A percentile compares a stretch with the other conserved stretches of the same genome.
phyloP scores from a whole-genome alignment of 495 filamentous ascomycete genomes.

The Penicillium subrubescens region DNA sequence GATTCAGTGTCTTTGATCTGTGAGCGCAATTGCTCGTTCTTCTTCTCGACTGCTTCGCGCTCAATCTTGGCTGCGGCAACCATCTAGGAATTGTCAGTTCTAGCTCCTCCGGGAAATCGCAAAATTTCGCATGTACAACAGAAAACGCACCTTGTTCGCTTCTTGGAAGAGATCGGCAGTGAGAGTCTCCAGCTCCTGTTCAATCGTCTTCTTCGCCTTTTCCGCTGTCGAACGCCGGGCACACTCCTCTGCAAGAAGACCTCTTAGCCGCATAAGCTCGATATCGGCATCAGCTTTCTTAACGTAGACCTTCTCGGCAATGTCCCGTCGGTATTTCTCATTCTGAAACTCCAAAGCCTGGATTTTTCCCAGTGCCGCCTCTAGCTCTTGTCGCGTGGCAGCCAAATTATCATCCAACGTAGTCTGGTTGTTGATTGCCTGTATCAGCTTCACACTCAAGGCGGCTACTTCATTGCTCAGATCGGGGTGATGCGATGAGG shows the following conservation, averaged over 20 bases:
- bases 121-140: neutral
- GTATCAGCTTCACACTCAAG: constrained; percentile 91
- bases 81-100: constrained; percentile 64
- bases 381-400: constrained; percentile 79
- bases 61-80: constrained; percentile 77
- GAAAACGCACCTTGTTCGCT: constrained; percentile 71
- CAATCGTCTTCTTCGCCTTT: constrained; percentile 72
- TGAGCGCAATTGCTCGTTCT: constrained; percentile 75
- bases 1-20: constrained; percentile 82
- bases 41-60: constrained; percentile 71
- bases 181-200: constrained; percentile 82
- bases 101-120: neutral
- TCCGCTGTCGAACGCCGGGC: constrained; percentile 60
- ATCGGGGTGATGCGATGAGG: constrained; percentile 67
- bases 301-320: constrained; percentile 72
- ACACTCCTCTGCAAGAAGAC: constrained; percentile 65
- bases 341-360: constrained; percentile 67
- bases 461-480: constrained; percentile 86
- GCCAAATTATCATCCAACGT: constrained; percentile 86
- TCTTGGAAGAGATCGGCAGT: constrained; percentile 93
- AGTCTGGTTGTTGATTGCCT: constrained; percentile 96
- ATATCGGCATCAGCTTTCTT: constrained; percentile 66
- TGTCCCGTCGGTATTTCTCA: constrained; percentile 69
- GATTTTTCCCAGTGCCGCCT: constrained; percentile 68
- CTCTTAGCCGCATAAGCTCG: constrained; percentile 68